These are phyloP conservation scores for Scheffersomyces lignosus DNA, from an alignment of 805 yeast species.

Conservation along the genomic window DNA sequence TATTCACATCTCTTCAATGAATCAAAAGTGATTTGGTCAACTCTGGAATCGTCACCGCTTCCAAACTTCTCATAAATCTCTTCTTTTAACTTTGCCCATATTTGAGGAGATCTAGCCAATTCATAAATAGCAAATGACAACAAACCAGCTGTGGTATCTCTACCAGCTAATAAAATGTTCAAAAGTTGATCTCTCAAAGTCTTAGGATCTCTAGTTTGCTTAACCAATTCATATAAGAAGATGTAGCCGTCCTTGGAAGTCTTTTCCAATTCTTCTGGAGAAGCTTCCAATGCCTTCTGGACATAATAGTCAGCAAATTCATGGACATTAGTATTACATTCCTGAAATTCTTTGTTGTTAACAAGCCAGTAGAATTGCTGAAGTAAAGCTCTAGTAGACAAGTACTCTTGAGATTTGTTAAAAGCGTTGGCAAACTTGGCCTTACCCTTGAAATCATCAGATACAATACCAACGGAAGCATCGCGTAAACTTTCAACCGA, in stretches of 20 bases:
- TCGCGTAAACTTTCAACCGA: slow-evolving; percentile 2
- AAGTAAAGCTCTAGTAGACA: slow-evolving; percentile 16
- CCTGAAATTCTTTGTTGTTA: slow-evolving; percentile 15
- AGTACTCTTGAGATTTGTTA: slow-evolving; percentile 15
- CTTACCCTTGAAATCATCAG: slow-evolving; percentile 10
- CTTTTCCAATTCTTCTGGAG: slow-evolving; percentile 27
- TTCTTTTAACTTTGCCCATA: slow-evolving; percentile 35
- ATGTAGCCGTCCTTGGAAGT: slow-evolving; percentile 37
- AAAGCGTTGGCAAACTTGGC: slow-evolving; percentile 17
- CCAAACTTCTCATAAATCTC: slow-evolving; percentile 32
- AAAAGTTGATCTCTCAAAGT: slow-evolving; percentile 51
- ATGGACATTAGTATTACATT: slow-evolving; percentile 20
- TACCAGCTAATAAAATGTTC: slow-evolving; percentile 52
- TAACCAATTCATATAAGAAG: slow-evolving; percentile 46
- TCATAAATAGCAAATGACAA: slow-evolving; percentile 45
- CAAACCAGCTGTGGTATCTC: slow-evolving; percentile 54
- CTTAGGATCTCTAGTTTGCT: slow-evolving; percentile 46
- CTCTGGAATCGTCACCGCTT: slow-evolving; percentile 25
- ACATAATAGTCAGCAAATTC: slow-evolving; percentile 39
- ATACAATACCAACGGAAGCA: slow-evolving; percentile 7
- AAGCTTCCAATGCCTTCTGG: slow-evolving; percentile 28
- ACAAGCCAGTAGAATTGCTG: slow-evolving; percentile 15
- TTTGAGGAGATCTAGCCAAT: slow-evolving; percentile 40
- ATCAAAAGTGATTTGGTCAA: slow-evolving; percentile 40
- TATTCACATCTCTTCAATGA: slow-evolving; percentile 46